Percentiles rank a stretch among this genome's conserved stretches.
Conservation (phyloP, 306 rosid species). For the Astragalus glycyphyllos region DNA sequence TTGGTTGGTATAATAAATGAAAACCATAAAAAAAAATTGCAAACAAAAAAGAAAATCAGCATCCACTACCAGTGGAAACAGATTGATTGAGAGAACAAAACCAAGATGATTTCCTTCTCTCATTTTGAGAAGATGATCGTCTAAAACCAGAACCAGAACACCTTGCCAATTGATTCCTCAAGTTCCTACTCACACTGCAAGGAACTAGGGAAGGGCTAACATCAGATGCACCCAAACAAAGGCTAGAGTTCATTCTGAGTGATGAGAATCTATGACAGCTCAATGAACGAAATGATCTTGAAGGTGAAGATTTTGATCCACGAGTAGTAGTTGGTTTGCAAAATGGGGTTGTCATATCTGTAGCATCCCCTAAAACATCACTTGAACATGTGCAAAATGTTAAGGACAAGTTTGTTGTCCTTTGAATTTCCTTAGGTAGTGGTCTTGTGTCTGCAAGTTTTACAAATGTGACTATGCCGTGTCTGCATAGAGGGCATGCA, state of each 20-base stretch:
- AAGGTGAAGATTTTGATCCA: constrained; percentile 45
- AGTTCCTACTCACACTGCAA: constrained; percentile 42
- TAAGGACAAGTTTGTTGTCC: constrained; percentile 69
- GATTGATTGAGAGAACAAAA: constrained; percentile 76
- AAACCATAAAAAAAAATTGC: background rate
- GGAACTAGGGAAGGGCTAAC: constrained; percentile 68
- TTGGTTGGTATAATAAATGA: constrained; percentile 13
- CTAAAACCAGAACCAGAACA: constrained; percentile 63
- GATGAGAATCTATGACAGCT: constrained; percentile 77
- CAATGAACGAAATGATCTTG: constrained; percentile 59
- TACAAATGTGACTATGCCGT: constrained; percentile 79
- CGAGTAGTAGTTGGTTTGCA: constrained; percentile 56
- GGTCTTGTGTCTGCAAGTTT: constrained; percentile 67
- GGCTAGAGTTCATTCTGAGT: constrained; percentile 56
- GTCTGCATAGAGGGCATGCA: constrained; percentile 92
- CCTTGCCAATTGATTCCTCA: constrained; percentile 52
- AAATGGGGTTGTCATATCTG: constrained; percentile 67
- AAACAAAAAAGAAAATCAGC: constrained; percentile 43
- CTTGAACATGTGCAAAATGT: constrained; percentile 72
- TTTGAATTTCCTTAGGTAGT: constrained; percentile 47
- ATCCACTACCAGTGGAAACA: constrained; percentile 61
- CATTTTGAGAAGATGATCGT: constrained; percentile 60
- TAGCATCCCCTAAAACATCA: constrained; percentile 55
- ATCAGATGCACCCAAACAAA: constrained; percentile 67
- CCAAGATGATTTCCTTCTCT: constrained; percentile 77